These are phyloP conservation scores for Ophiostoma sp. DNA, from an alignment of 2,329 filamentous ascomycete species.

Conservation along the genomic window DNA sequence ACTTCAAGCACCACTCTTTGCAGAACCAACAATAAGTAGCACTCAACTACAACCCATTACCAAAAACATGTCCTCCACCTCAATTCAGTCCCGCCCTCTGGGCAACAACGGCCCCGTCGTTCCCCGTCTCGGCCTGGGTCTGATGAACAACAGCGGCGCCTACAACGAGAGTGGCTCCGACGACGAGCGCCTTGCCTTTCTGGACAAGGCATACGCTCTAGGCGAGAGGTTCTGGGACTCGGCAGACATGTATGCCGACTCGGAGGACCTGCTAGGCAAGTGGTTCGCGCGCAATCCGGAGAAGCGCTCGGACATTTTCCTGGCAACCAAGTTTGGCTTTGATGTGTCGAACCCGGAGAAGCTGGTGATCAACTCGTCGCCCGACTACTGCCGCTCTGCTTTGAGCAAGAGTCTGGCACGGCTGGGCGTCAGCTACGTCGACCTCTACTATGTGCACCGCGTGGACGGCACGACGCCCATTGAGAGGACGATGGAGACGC, in stretches of 20 bases:
- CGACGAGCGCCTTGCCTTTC: slow-evolving; percentile 39
- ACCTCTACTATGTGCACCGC: slow-evolving; percentile 51
- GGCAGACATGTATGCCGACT: slow-evolving; percentile 43
- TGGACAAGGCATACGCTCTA: slow-evolving; percentile 42
- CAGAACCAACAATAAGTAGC: background rate
- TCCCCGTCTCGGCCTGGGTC: slow-evolving; percentile 45
- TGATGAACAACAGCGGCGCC: slow-evolving; percentile 44
- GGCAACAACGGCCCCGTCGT: slow-evolving; percentile 50
- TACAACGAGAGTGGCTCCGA: slow-evolving; percentile 34
- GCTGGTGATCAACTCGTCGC: background rate
- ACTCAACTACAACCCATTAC: background rate
- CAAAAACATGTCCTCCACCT: background rate
- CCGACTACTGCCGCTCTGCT: slow-evolving; percentile 21
- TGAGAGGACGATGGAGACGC: slow-evolving; percentile 44
- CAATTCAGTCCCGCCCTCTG: slow-evolving; percentile 38
- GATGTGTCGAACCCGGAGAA: slow-evolving; percentile 32
- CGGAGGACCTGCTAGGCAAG: slow-evolving; percentile 44
- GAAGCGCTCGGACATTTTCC: slow-evolving; percentile 44
- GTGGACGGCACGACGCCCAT: slow-evolving; percentile 42
- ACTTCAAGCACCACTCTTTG: too few species aligned
- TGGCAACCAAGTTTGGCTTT: slow-evolving; percentile 33
- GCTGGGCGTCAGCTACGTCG: slow-evolving; percentile 48
- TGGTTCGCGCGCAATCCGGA: slow-evolving; percentile 46
- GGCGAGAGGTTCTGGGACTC: slow-evolving; percentile 51
- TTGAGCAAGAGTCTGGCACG: slow-evolving; percentile 38